phyloP scores from a whole-genome alignment of 345 rosid species.

The Syzygium grande region DNA sequence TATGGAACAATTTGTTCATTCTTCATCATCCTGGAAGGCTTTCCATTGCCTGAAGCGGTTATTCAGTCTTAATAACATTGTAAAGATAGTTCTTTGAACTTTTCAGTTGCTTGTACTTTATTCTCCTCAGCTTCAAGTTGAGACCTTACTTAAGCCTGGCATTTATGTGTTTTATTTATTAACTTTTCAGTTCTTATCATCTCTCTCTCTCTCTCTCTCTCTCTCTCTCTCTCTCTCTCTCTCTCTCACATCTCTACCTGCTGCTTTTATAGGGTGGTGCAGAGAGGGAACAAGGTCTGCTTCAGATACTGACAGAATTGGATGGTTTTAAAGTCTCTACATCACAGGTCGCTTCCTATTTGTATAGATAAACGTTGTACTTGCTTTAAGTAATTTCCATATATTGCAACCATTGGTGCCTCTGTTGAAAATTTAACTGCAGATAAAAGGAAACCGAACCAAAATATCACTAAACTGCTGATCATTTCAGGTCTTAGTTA shows the following conservation, averaged over 20 bases:
- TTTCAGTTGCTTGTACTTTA: background rate
- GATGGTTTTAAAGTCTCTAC: slow-evolving; percentile 93
- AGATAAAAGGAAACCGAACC: background rate
- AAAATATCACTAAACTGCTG: background rate
- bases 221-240: background rate
- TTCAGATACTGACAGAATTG: slow-evolving; percentile 95
- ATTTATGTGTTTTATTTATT: background rate
- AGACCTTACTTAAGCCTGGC: background rate
- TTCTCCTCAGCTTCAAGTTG: background rate
- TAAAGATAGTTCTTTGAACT: background rate
- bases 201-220: background rate
- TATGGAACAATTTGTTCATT: background rate
- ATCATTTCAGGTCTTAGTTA: slow-evolving; percentile 65
- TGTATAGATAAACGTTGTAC: background rate
- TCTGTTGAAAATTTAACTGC: background rate
- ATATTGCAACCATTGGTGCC: background rate
- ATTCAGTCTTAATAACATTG: background rate
- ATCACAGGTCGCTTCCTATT: slow-evolving; percentile 54
- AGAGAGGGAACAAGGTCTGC: slow-evolving; percentile 96
- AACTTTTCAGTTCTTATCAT: background rate
- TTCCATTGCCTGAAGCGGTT: background rate
- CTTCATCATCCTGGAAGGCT: background rate
- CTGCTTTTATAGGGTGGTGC: slow-evolving; percentile 73
- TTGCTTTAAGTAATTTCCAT: background rate
- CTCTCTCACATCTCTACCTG: background rate